A percentile compares a stretch with the other conserved stretches of the same genome.
Conservation (phyloP, 805 yeast genomes). For the Candida suzukii region DNA sequence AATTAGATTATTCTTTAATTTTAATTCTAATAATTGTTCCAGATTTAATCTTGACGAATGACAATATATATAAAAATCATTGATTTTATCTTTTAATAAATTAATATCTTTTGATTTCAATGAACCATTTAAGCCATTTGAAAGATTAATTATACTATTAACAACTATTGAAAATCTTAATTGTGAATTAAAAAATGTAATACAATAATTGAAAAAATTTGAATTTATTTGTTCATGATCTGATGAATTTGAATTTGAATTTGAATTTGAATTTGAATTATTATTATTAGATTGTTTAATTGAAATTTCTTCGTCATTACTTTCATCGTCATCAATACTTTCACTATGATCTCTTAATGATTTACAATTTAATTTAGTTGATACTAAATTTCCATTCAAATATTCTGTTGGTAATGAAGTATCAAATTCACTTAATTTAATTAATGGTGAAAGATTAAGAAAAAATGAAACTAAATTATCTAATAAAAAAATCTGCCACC, state of each 20-base stretch:
- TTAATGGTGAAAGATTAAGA: constrained; percentile 15
- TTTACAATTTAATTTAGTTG: neutral
- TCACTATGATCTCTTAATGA: neutral
- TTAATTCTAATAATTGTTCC: constrained; percentile 16
- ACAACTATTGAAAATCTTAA: constrained; percentile 34
- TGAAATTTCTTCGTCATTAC: neutral
- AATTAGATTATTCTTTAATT: constrained; percentile 14
- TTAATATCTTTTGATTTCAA: constrained; percentile 33
- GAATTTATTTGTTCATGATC: too few relatives aligned
- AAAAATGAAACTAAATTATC: constrained; percentile 18
- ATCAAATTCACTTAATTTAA: constrained; percentile 18
- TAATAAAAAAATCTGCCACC: constrained; percentile 62
- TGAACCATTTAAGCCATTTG: constrained; percentile 41
- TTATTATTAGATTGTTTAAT: too few relatives aligned
- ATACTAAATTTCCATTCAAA: constrained; percentile 3
- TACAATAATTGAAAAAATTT: constrained; percentile 7
- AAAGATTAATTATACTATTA: constrained; percentile 44
- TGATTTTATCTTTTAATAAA: constrained; percentile 39
- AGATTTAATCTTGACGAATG: constrained; percentile 39
- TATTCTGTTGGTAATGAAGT: constrained; percentile 17
- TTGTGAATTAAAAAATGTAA: constrained; percentile 15
- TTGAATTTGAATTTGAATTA: too few relatives aligned
- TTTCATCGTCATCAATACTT: neutral
- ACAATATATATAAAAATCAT: constrained; percentile 42
- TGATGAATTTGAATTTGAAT: too few relatives aligned